Evolutionary conservation across 2,329 filamentous ascomycete genomes (phyloP).

Genomic region (Ceratocystis papillata): DNA sequence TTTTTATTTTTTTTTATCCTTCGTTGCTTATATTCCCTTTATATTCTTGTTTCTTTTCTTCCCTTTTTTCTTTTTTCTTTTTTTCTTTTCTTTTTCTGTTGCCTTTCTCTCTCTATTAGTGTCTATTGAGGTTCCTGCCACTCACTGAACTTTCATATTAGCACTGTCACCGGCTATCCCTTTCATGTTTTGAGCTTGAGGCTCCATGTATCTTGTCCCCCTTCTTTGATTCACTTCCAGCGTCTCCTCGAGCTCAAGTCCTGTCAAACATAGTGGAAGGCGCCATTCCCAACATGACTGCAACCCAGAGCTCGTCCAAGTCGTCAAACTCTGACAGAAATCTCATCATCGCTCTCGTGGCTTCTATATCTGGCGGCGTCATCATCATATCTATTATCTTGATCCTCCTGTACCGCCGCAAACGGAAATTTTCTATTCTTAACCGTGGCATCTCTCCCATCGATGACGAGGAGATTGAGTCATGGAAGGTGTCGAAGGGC

Average conservation of each 20-base stretch:
- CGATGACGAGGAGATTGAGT: slow-evolving; percentile 54
- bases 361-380: slow-evolving; percentile 38
- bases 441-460: slow-evolving; percentile 50
- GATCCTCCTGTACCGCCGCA: slow-evolving; percentile 33
- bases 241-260: background rate
- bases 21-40: background rate
- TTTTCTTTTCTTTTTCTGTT: background rate
- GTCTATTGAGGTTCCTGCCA: background rate
- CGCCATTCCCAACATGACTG: background rate
- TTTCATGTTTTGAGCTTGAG: slow-evolving; percentile 3
- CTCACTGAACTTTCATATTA: background rate
- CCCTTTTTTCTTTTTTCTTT: background rate
- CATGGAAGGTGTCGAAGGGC: slow-evolving; percentile 42
- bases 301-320: background rate
- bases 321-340: slow-evolving; percentile 31
- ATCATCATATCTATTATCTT: slow-evolving; percentile 31
- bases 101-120: background rate
- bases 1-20: background rate
- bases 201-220: background rate
- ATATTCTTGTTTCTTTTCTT: background rate
- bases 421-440: slow-evolving; percentile 36
- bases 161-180: background rate
- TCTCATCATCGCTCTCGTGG: slow-evolving; percentile 43
- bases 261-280: background rate
- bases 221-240: background rate